phyloP scores from a whole-genome alignment of 257 asterid species.

The Solanum etuberosum region DNA sequence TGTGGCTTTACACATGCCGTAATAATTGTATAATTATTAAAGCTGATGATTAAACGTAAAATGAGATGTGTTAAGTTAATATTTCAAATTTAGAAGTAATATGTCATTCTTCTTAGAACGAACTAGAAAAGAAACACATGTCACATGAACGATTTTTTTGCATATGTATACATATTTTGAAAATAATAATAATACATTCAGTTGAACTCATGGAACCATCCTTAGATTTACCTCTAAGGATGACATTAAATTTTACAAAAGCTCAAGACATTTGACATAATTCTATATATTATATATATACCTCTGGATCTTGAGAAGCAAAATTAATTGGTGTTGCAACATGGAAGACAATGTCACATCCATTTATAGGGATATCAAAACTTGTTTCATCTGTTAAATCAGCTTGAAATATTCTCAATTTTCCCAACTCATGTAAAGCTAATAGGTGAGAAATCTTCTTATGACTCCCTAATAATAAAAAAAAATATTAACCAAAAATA shows the following conservation, averaged over 20 bases:
- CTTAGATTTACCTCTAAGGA: too few relatives aligned
- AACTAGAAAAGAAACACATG: too few relatives aligned
- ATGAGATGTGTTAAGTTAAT: background rate
- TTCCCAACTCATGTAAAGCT: background rate
- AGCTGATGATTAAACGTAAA: too few relatives aligned
- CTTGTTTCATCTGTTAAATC: conserved; percentile 10
- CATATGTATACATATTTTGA: too few relatives aligned
- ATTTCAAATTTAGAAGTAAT: too few relatives aligned
- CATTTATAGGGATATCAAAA: conserved; percentile 9
- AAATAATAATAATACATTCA: background rate
- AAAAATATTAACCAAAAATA: background rate
- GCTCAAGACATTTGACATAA: background rate
- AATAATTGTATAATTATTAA: background rate
- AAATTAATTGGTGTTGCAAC: conserved; percentile 19
- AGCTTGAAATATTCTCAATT: background rate
- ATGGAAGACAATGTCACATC: conserved; percentile 12
- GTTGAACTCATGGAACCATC: background rate
- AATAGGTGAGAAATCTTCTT: conserved; percentile 6
- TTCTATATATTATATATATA: background rate
- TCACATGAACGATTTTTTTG: too few relatives aligned
- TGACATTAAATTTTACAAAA: background rate
- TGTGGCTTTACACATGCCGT: fast-evolving
- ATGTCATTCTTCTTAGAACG: too few relatives aligned
- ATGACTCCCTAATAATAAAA: background rate
- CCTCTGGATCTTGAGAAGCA: conserved; percentile 17